Evolutionary conservation across 1,139 yeast species (phyloP).

Genomic region (Diutina sp.): DNA sequence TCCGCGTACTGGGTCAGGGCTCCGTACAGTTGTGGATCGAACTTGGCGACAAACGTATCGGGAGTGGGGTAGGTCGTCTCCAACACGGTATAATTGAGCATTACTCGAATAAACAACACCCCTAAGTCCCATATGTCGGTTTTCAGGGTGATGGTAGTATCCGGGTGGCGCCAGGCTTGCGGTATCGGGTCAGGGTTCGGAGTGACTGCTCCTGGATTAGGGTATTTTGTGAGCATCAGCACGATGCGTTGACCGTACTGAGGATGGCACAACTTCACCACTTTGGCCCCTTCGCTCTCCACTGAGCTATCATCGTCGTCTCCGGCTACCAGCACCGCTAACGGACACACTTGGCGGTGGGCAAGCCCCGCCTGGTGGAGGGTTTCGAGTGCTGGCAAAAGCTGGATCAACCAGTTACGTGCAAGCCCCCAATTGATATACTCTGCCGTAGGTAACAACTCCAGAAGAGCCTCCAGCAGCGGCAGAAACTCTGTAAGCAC

Average conservation of each 20-base stretch:
- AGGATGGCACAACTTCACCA: constrained; percentile 51
- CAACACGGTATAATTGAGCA: constrained; percentile 11
- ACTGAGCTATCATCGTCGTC: constrained; percentile 8
- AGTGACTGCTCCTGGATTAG: not conserved
- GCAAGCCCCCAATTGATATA: constrained; percentile 62
- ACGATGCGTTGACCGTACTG: constrained; percentile 58
- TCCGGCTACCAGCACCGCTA: constrained; percentile 32
- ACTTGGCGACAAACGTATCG: constrained; percentile 39
- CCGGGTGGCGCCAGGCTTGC: constrained; percentile 67
- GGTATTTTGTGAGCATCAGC: constrained; percentile 37
- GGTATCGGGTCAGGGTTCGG: constrained; percentile 12
- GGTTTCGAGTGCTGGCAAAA: constrained; percentile 74
- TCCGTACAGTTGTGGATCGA: constrained; percentile 16
- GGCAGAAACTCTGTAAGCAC: constrained; percentile 56
- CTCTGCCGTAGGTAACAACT: constrained; percentile 57
- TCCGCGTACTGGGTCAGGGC: constrained; percentile 22
- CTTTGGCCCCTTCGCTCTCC: constrained; percentile 3
- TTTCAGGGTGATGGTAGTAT: constrained; percentile 37
- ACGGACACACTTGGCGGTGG: constrained; percentile 57
- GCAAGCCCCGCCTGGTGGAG: constrained; percentile 71
- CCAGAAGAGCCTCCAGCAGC: constrained; percentile 43
- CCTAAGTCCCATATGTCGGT: constrained; percentile 94
- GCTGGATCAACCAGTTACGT: constrained; percentile 77
- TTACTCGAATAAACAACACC: constrained; percentile 58
- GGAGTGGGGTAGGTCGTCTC: constrained; percentile 23